Percentiles rank a stretch among this genome's conserved stretches.
phyloP scores from a whole-genome alignment of 208 protist species.

The Leishmania mexicana region DNA sequence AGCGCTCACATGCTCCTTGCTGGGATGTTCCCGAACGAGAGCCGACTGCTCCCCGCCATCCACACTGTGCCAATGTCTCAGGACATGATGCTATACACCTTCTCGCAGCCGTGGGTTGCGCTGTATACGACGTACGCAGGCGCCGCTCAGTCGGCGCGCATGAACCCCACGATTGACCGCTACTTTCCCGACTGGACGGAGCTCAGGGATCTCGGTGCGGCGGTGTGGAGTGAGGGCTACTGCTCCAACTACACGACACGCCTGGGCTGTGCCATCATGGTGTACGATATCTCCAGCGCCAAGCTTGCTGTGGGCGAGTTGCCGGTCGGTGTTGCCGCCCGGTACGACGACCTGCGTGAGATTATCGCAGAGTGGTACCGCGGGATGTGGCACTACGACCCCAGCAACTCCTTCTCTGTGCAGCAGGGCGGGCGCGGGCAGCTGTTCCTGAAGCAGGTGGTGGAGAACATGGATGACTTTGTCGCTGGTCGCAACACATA shows the following conservation, averaged over 20 bases:
- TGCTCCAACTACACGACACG: constrained; percentile 35
- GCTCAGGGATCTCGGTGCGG: constrained; percentile 30
- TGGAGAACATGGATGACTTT: constrained; percentile 38
- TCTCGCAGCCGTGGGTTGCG: constrained; percentile 23
- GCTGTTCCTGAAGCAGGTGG: constrained; percentile 37
- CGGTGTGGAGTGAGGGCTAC: constrained; percentile 34
- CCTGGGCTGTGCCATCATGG: constrained; percentile 22
- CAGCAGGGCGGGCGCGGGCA: constrained; percentile 49
- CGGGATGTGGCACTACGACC: constrained; percentile 33
- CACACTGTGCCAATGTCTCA: constrained; percentile 27
- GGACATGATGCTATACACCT: constrained; percentile 31
- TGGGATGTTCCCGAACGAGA: constrained; percentile 36
- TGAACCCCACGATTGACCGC: constrained; percentile 27
- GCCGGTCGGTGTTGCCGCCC: constrained; percentile 5
- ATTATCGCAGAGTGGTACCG: constrained; percentile 14
- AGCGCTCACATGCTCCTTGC: constrained; percentile 39
- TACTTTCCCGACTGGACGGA: constrained; percentile 22
- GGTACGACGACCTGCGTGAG: constrained; percentile 37
- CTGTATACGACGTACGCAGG: constrained; percentile 19
- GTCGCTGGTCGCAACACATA: constrained; percentile 28
- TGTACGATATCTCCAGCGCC: constrained; percentile 51
- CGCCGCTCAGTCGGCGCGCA: constrained; percentile 4
- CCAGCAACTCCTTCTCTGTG: constrained; percentile 24
- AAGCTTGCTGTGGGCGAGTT: constrained; percentile 16
- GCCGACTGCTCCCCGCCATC: constrained; percentile 44